Percentiles rank a stretch among this genome's conserved stretches.
These are phyloP conservation scores for Orbilia javanica DNA, from an alignment of 2,329 filamentous ascomycete genomes.

Conservation along the genomic window DNA sequence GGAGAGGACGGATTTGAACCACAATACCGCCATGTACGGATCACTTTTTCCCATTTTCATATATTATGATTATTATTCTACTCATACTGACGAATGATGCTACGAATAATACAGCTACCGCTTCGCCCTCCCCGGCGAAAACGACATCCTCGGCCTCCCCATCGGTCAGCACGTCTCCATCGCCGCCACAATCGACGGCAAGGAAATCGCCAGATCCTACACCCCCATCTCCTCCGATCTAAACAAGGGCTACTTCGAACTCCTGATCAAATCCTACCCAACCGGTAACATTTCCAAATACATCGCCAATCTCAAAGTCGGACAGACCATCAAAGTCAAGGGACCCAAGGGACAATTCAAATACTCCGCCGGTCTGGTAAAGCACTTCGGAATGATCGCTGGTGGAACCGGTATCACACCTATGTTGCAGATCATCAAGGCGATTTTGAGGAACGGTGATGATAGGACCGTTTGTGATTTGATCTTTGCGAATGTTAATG, in stretches of 20 bases:
- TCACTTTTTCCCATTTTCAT: background rate
- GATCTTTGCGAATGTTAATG: conserved; percentile 96
- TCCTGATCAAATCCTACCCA: conserved; percentile 97
- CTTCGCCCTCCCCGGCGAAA: conserved; percentile 82
- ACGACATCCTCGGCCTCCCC: conserved; percentile 89
- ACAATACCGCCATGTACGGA: conserved; percentile 94
- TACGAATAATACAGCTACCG: conserved; percentile 78
- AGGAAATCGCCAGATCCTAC: conserved; percentile 91
- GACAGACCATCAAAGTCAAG: conserved; percentile 87
- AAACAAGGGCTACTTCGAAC: conserved; percentile 85
- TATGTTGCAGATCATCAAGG: conserved; percentile 96
- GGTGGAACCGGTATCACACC: conserved; percentile 98
- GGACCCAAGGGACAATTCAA: conserved; percentile 98
- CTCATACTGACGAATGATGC: background rate
- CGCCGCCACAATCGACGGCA: conserved; percentile 83
- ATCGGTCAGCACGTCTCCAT: conserved; percentile 99
- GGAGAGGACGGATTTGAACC: conserved; percentile 94
- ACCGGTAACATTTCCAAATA: conserved; percentile 97
- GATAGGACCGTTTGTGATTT: conserved; percentile 91
- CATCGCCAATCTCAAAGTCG: conserved; percentile 84
- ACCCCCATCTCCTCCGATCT: conserved; percentile 92
- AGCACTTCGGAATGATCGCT: conserved; percentile 97
- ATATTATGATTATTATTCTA: conserved; percentile 52
- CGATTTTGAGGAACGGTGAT: conserved; percentile 83
- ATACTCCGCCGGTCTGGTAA: conserved; percentile 96